A percentile compares a stretch with the other conserved stretches of the same genome.
These are phyloP conservation scores for Hypsizygus marmoreus DNA, from an alignment of 768 basidiomycete genomes.

Conservation along the genomic window DNA sequence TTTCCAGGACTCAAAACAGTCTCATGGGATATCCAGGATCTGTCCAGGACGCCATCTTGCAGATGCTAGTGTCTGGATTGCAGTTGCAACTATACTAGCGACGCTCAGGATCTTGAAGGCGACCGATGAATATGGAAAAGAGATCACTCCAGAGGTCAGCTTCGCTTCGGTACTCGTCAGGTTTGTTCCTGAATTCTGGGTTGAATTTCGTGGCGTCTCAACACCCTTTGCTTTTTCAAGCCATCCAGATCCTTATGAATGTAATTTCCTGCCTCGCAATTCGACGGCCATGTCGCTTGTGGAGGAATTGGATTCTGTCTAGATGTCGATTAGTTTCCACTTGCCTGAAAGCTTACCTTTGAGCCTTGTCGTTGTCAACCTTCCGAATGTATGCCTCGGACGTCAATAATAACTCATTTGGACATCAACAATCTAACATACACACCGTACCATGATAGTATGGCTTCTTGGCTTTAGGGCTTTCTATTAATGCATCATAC, in stretches of 20 bases:
- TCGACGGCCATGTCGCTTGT: neutral
- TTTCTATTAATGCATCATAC: too few species aligned
- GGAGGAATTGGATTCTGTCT: too few species aligned
- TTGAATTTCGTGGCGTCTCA: too few species aligned
- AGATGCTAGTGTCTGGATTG: constrained; percentile 22
- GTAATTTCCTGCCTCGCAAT: constrained; percentile 11
- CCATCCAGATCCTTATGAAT: constrained; percentile 10
- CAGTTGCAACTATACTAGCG: constrained; percentile 28
- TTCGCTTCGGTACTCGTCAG: constrained; percentile 5
- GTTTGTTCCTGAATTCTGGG: constrained; percentile 7
- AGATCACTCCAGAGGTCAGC: constrained; percentile 16
- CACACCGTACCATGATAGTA: too few species aligned
- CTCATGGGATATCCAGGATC: constrained; percentile 23
- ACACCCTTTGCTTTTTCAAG: neutral
- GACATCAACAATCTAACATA: neutral
- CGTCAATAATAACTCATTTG: too few species aligned
- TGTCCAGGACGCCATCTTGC: constrained; percentile 29
- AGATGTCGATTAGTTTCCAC: too few species aligned
- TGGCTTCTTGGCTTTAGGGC: too few species aligned
- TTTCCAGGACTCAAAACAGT: too few species aligned
- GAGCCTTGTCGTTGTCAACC: too few species aligned
- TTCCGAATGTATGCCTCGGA: too few species aligned
- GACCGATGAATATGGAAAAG: constrained; percentile 26
- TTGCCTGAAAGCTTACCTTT: too few species aligned
- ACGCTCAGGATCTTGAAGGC: constrained; percentile 27